Percentiles rank a stretch among this genome's conserved stretches.
Evolutionary conservation across 805 yeast species (phyloP).

Genomic region (Saturnispora galanensis): DNA sequence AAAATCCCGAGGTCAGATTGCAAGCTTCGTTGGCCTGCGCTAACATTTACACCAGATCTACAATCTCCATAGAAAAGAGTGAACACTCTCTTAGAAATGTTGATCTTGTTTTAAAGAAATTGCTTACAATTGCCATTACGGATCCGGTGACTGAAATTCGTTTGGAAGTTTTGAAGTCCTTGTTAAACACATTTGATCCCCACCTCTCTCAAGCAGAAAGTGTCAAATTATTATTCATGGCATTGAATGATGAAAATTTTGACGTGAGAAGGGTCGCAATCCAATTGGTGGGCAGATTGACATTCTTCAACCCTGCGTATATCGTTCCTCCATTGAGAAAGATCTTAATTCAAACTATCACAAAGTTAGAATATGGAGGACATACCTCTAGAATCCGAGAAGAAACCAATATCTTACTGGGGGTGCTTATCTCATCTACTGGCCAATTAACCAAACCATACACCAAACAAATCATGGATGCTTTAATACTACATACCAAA

Average conservation of each 20-base stretch:
- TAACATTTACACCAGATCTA: conserved; percentile 62
- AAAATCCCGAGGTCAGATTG: conserved; percentile 67
- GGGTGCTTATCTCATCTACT: conserved; percentile 67
- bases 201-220: conserved; percentile 92
- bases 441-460: conserved; percentile 82
- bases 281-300: conserved; percentile 70
- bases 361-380: conserved; percentile 76
- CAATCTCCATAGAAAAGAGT: conserved; percentile 77
- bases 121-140: conserved; percentile 74
- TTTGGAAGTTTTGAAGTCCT: conserved; percentile 60
- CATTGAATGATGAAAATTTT: conserved; percentile 84
- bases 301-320: conserved; percentile 86
- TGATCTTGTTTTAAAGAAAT: conserved; percentile 70
- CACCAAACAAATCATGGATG: conserved; percentile 82
- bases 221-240: conserved; percentile 74
- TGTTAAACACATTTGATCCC: conserved; percentile 74
- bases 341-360: conserved; percentile 72
- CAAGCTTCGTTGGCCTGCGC: conserved; percentile 81
- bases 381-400: conserved; percentile 65
- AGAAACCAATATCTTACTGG: conserved; percentile 70
- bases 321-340: conserved; percentile 89
- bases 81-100: conserved; percentile 74
- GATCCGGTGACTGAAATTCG: conserved; percentile 85
- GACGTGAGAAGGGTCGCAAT: conserved; percentile 73
- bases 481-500: conserved; percentile 63